Conservation (phyloP, 768 basidiomycete genomes). For the Lentinula guzmanii region DNA sequence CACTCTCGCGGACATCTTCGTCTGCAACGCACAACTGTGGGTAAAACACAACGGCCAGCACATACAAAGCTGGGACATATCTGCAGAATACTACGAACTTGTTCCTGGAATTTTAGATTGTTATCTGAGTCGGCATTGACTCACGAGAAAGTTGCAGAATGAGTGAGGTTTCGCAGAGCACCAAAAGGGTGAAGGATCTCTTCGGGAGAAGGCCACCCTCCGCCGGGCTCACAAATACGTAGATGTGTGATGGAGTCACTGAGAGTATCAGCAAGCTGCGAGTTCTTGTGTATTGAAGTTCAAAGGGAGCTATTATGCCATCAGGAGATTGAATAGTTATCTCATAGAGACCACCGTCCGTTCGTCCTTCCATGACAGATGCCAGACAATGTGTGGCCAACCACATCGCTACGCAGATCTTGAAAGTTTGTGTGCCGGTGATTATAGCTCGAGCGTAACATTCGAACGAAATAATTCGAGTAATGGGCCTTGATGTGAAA, state of each 20-base stretch:
- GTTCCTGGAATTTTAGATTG: slow-evolving; percentile 29
- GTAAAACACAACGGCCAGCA: slow-evolving; percentile 20
- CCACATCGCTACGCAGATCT: slow-evolving; percentile 16
- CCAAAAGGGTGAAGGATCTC: slow-evolving; percentile 27
- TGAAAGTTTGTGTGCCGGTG: too few relatives aligned
- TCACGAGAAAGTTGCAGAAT: slow-evolving; percentile 32
- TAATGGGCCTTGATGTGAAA: too few relatives aligned
- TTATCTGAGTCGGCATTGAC: slow-evolving; percentile 35
- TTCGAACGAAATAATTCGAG: too few relatives aligned
- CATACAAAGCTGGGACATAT: slow-evolving; percentile 20
- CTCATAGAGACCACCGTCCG: slow-evolving; percentile 15
- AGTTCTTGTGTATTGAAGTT: neutral
- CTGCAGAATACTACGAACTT: slow-evolving; percentile 22
- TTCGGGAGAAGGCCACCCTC: slow-evolving; percentile 27
- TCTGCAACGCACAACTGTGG: slow-evolving; percentile 10
- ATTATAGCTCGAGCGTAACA: too few relatives aligned
- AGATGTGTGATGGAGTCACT: slow-evolving; percentile 26
- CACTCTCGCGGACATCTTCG: slow-evolving; percentile 4
- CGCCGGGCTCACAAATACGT: slow-evolving; percentile 31
- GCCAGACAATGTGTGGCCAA: slow-evolving; percentile 14
- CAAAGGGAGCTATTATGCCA: slow-evolving; percentile 5
- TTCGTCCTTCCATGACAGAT: slow-evolving; percentile 10
- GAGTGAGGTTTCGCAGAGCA: slow-evolving; percentile 27
- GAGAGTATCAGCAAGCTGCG: slow-evolving; percentile 8
- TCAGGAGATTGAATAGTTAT: slow-evolving; percentile 24